phyloP scores from a whole-genome alignment of 1,284 basidiomycete genomes.

The Fomitopsis pinicola region DNA sequence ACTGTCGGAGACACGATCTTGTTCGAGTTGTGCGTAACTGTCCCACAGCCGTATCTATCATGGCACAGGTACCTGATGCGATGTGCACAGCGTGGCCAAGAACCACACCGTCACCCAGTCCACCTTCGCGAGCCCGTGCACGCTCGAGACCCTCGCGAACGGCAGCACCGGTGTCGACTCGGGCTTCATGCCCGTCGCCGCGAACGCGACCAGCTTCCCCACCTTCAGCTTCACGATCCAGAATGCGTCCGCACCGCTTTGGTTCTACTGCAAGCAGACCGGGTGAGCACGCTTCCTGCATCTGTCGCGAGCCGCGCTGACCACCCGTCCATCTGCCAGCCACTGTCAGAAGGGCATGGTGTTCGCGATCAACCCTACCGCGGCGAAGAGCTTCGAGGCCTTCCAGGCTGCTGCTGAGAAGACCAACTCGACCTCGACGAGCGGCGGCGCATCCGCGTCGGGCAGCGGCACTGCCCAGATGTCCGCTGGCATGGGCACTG shows the following conservation, averaged over 20 bases:
- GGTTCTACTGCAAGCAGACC: constrained; percentile 39
- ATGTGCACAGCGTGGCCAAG: constrained; percentile 24
- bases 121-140: constrained; percentile 46
- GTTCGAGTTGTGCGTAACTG: constrained; percentile 46
- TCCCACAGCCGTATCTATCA: background rate
- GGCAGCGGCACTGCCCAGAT: background rate
- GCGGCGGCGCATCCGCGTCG: constrained; percentile 11
- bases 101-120: constrained; percentile 56
- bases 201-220: constrained; percentile 26
- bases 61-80: background rate
- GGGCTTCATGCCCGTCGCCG: constrained; percentile 32
- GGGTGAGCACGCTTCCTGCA: constrained; percentile 17
- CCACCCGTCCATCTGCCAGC: constrained; percentile 9
- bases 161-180: constrained; percentile 37
- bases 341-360: constrained; percentile 38
- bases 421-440: constrained; percentile 12
- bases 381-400: constrained; percentile 22
- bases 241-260: constrained; percentile 33
- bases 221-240: constrained; percentile 32
- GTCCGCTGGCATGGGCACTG: background rate
- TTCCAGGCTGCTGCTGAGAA: constrained; percentile 36
- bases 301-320: background rate
- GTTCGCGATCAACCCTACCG: constrained; percentile 35
- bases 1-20: constrained; percentile 45
- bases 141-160: constrained; percentile 22